A percentile compares a stretch with the other conserved stretches of the same genome.
Evolutionary conservation across 1,284 basidiomycete genomes (phyloP).

Genomic region (Malassezia globosa): DNA sequence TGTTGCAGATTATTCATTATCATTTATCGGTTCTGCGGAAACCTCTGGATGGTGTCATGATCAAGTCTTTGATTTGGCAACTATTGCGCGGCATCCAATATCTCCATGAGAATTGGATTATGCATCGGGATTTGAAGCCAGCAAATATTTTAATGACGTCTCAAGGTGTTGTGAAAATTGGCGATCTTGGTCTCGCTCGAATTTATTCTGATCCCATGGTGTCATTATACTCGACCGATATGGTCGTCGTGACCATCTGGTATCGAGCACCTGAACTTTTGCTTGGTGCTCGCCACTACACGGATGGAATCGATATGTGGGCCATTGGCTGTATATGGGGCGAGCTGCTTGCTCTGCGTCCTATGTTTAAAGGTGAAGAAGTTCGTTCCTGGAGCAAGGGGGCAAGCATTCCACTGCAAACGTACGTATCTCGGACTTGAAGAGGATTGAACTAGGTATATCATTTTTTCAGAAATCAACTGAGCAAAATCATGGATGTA

Average conservation of each 20-base stretch:
- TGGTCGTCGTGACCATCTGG: slow-evolving; percentile 99
- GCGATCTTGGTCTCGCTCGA: slow-evolving; percentile 85
- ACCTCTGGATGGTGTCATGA: slow-evolving; percentile 62
- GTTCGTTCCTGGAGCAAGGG: slow-evolving; percentile 61
- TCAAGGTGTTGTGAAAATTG: slow-evolving; percentile 85
- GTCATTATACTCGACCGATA: slow-evolving; percentile 67
- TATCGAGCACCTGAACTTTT: slow-evolving; percentile 91
- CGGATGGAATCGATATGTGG: slow-evolving; percentile 96
- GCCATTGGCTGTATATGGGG: slow-evolving; percentile 94
- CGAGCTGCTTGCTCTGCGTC: slow-evolving; percentile 78
- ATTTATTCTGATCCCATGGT: slow-evolving; percentile 74
- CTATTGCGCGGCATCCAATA: slow-evolving; percentile 90
- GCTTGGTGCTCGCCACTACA: slow-evolving; percentile 90
- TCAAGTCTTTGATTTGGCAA: slow-evolving; percentile 89
- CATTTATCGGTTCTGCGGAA: slow-evolving; percentile 76
- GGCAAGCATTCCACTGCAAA: slow-evolving; percentile 40
- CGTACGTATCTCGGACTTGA: slow-evolving; percentile 21
- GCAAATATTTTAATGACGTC: slow-evolving; percentile 94
- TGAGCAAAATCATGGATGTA: slow-evolving; percentile 87
- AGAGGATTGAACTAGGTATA: too few relatives aligned
- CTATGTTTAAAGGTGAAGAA: slow-evolving; percentile 98
- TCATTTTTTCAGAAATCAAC: slow-evolving; percentile 64
- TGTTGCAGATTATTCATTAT: slow-evolving; percentile 84
- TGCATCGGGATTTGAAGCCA: slow-evolving; percentile 94
- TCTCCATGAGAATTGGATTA: slow-evolving; percentile 84